Evolutionary conservation across 2,329 filamentous ascomycete species (phyloP), one percentile per base, ranked within the genome.

Genomic region (Neopestalotiopsis sp.): DNA sequence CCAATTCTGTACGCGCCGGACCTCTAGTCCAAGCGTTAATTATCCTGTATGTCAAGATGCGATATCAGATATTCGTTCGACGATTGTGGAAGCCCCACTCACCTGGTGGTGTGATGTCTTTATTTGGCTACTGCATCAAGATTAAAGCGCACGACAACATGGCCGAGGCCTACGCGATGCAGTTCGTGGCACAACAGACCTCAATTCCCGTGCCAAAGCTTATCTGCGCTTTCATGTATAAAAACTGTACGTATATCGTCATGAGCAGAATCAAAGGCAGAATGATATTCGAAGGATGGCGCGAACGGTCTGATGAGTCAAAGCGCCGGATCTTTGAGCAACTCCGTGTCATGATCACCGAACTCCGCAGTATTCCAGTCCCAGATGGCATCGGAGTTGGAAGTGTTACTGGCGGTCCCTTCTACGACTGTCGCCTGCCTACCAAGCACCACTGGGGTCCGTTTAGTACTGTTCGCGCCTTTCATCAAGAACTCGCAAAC

Each of bases 161-260:
- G 14, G 74, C 78, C 6, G 81, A 84, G 74, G 82, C 78, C 30
- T 73, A 75, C 49, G 75, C 80, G 4, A 83, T 86, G 77, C 70
- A 75, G 45, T 83, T 80, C 63, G 70, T 85, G 38, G 75, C 78
- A 1, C 64, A 77, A n/a, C 74, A 83, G 64, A 85, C 83, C 1
- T 76, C 75, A 1, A 79, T 86, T 28, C 83, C 84, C 2, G 80
- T 85, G 0, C 84, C 85, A 1, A 78, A 78, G 13, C 75, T 86
- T 1, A 76, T 82, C 70, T 83, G 78, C 69, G 77, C 83, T 40
- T 86, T 86, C 65, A 65, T 76, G 2, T 75, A 79, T 65, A 77
- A 78, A 7, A 78, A 78, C n/a, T 70, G 71, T 4, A 76, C 81
- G 0, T 84, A 84, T 70, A 85, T 86, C 60, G 76, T 86, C 0